Evolutionary conservation across 306 rosid species (phyloP), one percentile per base, ranked within the genome.

Genomic region (Begonia peltatifolia): DNA sequence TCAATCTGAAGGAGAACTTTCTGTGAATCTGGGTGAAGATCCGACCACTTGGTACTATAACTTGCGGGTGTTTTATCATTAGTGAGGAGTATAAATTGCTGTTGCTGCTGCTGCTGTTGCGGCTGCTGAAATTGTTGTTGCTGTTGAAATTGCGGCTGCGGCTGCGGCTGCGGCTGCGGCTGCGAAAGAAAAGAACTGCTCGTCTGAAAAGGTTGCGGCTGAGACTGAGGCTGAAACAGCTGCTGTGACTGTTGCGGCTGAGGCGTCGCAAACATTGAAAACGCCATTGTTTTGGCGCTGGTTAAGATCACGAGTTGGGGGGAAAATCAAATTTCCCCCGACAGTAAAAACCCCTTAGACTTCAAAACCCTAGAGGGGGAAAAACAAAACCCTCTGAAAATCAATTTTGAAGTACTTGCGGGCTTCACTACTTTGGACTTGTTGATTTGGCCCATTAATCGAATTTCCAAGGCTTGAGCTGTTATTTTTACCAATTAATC

Each of bases 11-110:
- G 87, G 54, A 92, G 84, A 65, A 69, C 30, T 69, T 92, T 92
- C 93, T 81, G 99, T 43, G 94, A 92, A 63, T 86, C 96, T 2
- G 93, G 93, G 52, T 92, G 96, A 59, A 92, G 88, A 61, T 92
- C 99, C 11, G 83, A 67, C 99, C 99, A 92, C 68, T 92, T 87
- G 63, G 87, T 79, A 35, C 89, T 57, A 62, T 83, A 92, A 74
- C 53, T 92, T 12, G 94, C 96, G 11, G 94, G 93, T 60, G 87
- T 35, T 60, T 64, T 86, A 54, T 87, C 96, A 23, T 70, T 77
- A 0, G 94, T 87, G 59, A 86, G 86, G 54, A 92, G 51, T 58
- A 79, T 75, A 66, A 86, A 18, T n/a, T 71, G 77, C 17, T 64
- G 74, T 42, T 54, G 70, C 11, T n/a, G n/a, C n/a, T n/a, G n/a